Conservation (phyloP, 768 basidiomycete genomes). For the Epithele typhae region DNA sequence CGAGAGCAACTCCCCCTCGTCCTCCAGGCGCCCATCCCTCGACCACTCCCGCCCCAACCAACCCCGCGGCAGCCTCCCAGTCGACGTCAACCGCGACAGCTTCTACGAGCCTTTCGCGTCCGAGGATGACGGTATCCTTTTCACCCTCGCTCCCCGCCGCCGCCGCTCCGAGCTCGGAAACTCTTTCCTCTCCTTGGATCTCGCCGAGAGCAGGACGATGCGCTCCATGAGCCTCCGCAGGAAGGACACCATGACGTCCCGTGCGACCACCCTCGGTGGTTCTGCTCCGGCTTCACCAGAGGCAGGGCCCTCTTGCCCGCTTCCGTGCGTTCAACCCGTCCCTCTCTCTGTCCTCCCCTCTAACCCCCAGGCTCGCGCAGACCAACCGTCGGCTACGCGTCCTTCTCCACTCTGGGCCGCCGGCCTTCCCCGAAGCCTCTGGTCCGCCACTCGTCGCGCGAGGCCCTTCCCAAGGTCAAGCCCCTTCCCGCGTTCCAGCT, state of each 20-base stretch:
- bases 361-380: slow-evolving; percentile 4
- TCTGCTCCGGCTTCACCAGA: slow-evolving; percentile 17
- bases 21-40: slow-evolving; percentile 19
- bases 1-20: slow-evolving; percentile 22
- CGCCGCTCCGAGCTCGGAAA: slow-evolving; percentile 34
- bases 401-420: slow-evolving; percentile 12
- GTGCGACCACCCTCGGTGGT: slow-evolving; percentile 12
- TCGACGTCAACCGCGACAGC: slow-evolving; percentile 24
- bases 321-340: background rate
- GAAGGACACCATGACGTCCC: slow-evolving; percentile 27
- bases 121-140: slow-evolving; percentile 40
- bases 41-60: slow-evolving; percentile 1
- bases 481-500: slow-evolving; percentile 52
- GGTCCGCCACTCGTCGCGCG: slow-evolving; percentile 33
- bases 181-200: slow-evolving; percentile 68
- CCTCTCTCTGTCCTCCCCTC: background rate
- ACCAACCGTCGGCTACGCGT: slow-evolving; percentile 5
- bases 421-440: slow-evolving; percentile 1
- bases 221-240: slow-evolving; percentile 35
- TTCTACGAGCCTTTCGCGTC: slow-evolving; percentile 19
- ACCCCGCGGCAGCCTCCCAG: slow-evolving; percentile 35
- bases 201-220: slow-evolving; percentile 48
- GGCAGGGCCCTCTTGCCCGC: slow-evolving; percentile 10
- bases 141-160: slow-evolving; percentile 39
- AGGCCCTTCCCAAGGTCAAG: slow-evolving; percentile 56